phyloP scores from a whole-genome alignment of 2,329 filamentous ascomycete genomes.

The Cercospora beticola region DNA sequence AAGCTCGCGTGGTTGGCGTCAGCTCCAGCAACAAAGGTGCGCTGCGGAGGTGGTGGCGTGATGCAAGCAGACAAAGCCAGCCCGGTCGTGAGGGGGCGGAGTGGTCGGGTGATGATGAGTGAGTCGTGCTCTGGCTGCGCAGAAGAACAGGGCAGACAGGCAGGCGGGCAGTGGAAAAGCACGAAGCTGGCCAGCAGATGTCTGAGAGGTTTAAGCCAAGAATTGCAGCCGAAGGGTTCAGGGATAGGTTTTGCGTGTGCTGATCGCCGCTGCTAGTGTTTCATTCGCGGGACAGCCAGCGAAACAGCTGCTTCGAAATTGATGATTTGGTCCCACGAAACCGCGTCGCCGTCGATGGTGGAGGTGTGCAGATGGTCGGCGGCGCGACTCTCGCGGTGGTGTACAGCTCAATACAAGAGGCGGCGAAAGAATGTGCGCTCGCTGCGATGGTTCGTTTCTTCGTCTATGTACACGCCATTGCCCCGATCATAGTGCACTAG shows the following conservation, averaged over 20 bases:
- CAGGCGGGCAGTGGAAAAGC: not conserved
- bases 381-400: not conserved
- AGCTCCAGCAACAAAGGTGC: slow-evolving; percentile 8
- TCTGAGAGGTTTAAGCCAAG: not conserved
- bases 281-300: slow-evolving; percentile 2
- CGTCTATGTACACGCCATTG: not conserved
- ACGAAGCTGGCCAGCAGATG: slow-evolving; percentile 2
- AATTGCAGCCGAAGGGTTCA: slow-evolving; percentile 2
- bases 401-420: not conserved
- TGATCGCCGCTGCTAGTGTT: slow-evolving; percentile 13
- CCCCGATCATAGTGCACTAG: not conserved
- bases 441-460: not conserved
- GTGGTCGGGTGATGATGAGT: not conserved
- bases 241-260: not conserved
- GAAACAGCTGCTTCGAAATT: slow-evolving; percentile 5
- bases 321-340: not conserved
- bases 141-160: not conserved
- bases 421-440: not conserved
- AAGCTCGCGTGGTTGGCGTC: not conserved
- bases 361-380: not conserved
- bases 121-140: not conserved
- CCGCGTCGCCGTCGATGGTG: not conserved
- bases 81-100: not conserved
- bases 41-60: not conserved
- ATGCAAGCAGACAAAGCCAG: slow-evolving; percentile 5